Evolutionary conservation across 345 rosid species (phyloP).

Genomic region (Capsella bursapastoris): DNA sequence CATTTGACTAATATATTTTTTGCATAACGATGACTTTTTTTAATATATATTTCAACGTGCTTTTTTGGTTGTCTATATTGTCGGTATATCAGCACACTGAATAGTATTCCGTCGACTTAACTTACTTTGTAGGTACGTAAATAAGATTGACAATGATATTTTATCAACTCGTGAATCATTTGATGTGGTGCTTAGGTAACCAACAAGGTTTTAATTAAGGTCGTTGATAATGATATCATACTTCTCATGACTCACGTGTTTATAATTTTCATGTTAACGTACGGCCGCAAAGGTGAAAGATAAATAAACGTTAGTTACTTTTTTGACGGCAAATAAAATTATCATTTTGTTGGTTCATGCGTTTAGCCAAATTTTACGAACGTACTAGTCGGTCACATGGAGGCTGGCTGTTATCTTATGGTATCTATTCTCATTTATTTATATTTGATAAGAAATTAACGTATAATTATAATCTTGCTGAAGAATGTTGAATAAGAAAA

Average conservation of each 20-base stretch:
- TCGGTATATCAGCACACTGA: constrained; percentile 24
- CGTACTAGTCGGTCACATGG: no score
- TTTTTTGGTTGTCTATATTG: constrained; percentile 22
- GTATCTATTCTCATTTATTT: no score
- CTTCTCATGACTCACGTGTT: constrained; percentile 21
- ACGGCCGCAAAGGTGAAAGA: not conserved
- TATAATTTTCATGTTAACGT: not conserved
- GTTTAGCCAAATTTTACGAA: not conserved
- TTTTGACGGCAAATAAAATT: not conserved
- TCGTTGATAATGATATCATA: constrained; percentile 8
- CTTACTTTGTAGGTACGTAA: not conserved
- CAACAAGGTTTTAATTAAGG: constrained; percentile 1
- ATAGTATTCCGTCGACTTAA: not conserved
- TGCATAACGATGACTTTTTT: not conserved
- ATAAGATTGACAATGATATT: not conserved
- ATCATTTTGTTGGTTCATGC: not conserved
- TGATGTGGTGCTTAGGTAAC: constrained; percentile 14
- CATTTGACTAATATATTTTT: constrained; percentile 16
- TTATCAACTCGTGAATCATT: not conserved
- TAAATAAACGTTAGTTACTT: not conserved
- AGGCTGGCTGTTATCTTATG: no score
- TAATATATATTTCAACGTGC: constrained; percentile 10
- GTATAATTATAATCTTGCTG: no score
- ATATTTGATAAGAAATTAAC: no score
- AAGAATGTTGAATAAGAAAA: no score